Base-by-base conservation (phyloP, 192 early-diverging fungal genomes). In the Coemansia furcata region DNA sequence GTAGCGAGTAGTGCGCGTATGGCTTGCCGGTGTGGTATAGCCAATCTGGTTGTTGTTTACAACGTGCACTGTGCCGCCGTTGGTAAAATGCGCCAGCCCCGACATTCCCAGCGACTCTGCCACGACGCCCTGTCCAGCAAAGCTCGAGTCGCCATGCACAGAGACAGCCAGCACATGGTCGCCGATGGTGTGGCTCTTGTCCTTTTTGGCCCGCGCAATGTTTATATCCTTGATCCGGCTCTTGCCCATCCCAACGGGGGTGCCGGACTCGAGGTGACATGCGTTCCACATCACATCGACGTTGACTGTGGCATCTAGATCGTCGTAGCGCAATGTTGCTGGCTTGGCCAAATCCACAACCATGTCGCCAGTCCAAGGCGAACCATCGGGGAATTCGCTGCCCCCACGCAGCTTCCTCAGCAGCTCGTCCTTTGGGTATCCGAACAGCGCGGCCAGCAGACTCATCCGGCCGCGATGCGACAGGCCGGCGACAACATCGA, bases 1-100 rank as follows among this genome's bases (percentile, higher is more conserved):
- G 78, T 98, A 97, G 21, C 88, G 85, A 9, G 93, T 94, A 1
- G 91, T 93, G 40, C 97, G 90, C 1, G 95, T 92, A 67, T 98
- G 97, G 72, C 91, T 90, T 9, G 94, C 92, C n/a, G 94, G 95
- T n/a, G 95, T 98, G 0, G 95, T 98, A 83, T 97, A 98, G 29
- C 92, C 92, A 61, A 98, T 89, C 81, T 98, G 97, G 83, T 98
- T 98, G 76, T 98, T 98, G 71, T 97, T 94, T 47, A 98, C 96
- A 63, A 98, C 85, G 69, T 98, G 97, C 26, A 98, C 76, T 2
- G 93, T 94, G 19, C 97, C 97, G 71, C 97, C 97, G 3, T 91
- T 90, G 7, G 91, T 92, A 78, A 92, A 98, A 66, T 97, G 97
- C 4, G 97, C 94, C 49, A 98, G 83, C 67, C 96, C 96, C 26